A percentile compares a stretch with the other conserved stretches of the same genome.
Evolutionary conservation across 495 filamentous ascomycete genomes (phyloP).

Genomic region (Aspergillus mulundensis): DNA sequence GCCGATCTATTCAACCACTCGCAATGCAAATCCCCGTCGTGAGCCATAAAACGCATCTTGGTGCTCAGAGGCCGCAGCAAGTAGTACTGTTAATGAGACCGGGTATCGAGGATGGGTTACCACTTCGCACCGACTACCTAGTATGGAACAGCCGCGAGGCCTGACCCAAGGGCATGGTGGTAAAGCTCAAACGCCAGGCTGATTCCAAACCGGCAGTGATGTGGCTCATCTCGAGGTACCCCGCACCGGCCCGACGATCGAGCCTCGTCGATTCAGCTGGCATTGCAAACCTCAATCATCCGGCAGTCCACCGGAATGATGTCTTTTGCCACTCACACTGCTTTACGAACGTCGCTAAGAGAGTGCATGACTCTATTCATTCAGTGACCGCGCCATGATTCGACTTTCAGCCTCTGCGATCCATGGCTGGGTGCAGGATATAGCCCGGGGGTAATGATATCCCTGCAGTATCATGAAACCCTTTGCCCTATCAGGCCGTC

Average conservation of each 20-base stretch:
- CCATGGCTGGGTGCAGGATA: slow-evolving; percentile 5
- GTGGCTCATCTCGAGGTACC: slow-evolving; percentile 5
- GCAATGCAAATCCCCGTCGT: background rate
- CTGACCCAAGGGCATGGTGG: background rate
- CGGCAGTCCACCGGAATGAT: background rate
- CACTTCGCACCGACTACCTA: background rate
- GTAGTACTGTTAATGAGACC: background rate
- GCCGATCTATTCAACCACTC: background rate
- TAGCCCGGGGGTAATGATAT: slow-evolving; percentile 8
- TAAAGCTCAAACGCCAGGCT: background rate
- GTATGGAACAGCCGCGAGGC: background rate
- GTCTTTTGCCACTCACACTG: background rate
- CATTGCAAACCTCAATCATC: background rate
- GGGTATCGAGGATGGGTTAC: background rate
- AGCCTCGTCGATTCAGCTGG: slow-evolving; percentile 3
- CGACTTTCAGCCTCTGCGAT: slow-evolving; percentile 12
- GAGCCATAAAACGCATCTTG: background rate
- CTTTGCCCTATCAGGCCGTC: slow-evolving; percentile 15
- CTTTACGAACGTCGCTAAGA: background rate
- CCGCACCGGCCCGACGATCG: slow-evolving; percentile 2
- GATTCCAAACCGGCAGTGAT: background rate
- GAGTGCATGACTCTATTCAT: background rate
- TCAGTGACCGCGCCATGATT: background rate
- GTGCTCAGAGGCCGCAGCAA: background rate
- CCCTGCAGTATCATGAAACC: slow-evolving; percentile 8